phyloP scores from a whole-genome alignment of 2,329 filamentous ascomycete species.

The Phialophora macrospora region DNA sequence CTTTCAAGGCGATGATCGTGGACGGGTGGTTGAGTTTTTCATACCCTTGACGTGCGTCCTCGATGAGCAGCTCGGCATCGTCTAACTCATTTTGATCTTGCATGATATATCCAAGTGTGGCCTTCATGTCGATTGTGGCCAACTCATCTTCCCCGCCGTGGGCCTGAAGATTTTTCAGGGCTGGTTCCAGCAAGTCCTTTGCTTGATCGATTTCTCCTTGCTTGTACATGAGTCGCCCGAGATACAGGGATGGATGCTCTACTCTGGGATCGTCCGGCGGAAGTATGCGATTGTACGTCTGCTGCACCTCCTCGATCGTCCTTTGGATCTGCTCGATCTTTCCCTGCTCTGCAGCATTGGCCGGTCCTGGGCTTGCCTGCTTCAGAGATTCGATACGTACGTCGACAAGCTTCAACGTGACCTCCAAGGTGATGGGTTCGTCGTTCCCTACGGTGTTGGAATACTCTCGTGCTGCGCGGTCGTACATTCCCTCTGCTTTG shows the following conservation, averaged over 20 bases:
- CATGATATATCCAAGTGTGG: not conserved
- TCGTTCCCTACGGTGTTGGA: not conserved
- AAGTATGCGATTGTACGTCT: not conserved
- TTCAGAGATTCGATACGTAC: not conserved
- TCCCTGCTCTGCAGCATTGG: not conserved
- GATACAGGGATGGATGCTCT: not conserved
- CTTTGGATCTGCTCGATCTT: not conserved
- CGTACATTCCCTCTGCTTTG: constrained; percentile 2
- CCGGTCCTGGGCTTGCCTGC: not conserved
- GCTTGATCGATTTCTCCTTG: not conserved
- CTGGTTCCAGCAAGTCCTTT: not conserved
- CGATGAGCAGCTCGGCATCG: not conserved
- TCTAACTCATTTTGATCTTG: not conserved
- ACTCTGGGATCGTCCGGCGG: not conserved
- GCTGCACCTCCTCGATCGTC: not conserved
- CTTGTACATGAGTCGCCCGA: constrained; percentile 1
- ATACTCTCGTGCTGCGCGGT: not conserved
- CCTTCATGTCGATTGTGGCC: not conserved
- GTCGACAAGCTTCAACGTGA: not conserved
- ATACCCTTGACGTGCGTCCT: not conserved
- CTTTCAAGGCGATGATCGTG: constrained; percentile 1
- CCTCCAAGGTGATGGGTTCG: constrained; percentile 1
- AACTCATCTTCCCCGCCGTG: not conserved
- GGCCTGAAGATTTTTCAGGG: not conserved
- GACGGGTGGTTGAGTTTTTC: not conserved